phyloP scores from a whole-genome alignment of 148 eudicot genomes.

The Spergularia bocconei region DNA sequence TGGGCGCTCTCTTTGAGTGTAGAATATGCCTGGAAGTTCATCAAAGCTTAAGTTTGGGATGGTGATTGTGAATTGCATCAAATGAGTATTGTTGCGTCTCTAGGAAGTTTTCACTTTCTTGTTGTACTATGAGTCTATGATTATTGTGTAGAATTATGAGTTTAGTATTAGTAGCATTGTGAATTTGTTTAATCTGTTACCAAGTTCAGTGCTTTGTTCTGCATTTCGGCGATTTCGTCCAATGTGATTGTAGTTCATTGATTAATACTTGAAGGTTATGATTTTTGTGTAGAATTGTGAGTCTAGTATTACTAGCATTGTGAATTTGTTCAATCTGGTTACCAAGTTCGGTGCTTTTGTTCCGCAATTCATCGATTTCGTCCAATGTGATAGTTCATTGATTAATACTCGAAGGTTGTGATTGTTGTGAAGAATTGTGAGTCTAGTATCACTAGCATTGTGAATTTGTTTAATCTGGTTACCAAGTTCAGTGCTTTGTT shows the following conservation, averaged over 20 bases:
- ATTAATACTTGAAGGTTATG: not conserved
- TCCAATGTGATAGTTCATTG: too few species aligned
- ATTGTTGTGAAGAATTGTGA: too few species aligned
- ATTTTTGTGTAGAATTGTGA: too few species aligned
- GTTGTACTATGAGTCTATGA: not conserved
- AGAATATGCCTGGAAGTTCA: too few species aligned
- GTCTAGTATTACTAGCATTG: not conserved
- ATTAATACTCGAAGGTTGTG: too few species aligned
- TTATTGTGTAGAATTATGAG: not conserved
- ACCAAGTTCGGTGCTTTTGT: not conserved
- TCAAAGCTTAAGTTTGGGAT: not conserved
- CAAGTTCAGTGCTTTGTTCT: not conserved
- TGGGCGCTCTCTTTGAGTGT: not conserved
- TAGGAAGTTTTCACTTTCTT: not conserved
- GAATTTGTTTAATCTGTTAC: not conserved
- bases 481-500: not conserved
- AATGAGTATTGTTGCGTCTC: not conserved
- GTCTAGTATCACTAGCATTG: not conserved
- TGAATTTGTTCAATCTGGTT: not conserved
- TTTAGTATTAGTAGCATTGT: not conserved
- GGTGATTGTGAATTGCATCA: not conserved
- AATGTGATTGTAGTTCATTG: not conserved
- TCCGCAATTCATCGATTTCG: not conserved
- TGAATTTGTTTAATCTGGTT: not conserved
- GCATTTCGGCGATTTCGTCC: not conserved